phyloP scores from a whole-genome alignment of 129 eudicot species.

The Chrysanthemum seticuspe region DNA sequence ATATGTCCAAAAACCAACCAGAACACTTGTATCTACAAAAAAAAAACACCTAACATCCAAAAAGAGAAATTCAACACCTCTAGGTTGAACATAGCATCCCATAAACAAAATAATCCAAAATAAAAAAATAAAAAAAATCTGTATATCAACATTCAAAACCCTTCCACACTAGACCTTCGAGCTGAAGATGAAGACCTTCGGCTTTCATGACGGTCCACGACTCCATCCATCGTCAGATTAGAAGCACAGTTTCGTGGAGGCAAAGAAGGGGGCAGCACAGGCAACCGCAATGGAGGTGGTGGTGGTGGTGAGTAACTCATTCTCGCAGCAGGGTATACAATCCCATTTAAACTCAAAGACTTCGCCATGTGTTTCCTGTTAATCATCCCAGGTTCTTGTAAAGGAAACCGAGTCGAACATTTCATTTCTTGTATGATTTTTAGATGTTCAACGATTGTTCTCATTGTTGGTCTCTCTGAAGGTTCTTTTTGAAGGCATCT shows the following conservation, averaged over 20 bases:
- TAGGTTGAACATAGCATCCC: conserved; percentile 10
- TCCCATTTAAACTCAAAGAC: conserved; percentile 75
- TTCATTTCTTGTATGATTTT: conserved; percentile 74
- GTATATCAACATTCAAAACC: conserved; percentile 71
- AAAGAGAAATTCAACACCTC: conserved; percentile 26
- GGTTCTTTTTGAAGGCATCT: conserved; percentile 86
- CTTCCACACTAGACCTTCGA: conserved; percentile 75
- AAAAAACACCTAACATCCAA: conserved; percentile 14
- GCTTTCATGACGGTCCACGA: conserved; percentile 56
- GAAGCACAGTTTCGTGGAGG: conserved; percentile 66
- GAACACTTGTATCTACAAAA: conserved; percentile 45
- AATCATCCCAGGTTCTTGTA: conserved; percentile 75
- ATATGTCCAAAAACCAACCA: conserved; percentile 38
- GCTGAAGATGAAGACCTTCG: conserved; percentile 57
- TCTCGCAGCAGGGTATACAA: conserved; percentile 49
- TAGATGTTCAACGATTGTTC: conserved; percentile 68
- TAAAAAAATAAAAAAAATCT: conserved; percentile 26
- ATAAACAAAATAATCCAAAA: conserved; percentile 22
- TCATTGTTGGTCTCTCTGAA: conserved; percentile 95
- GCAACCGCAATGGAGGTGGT: conserved; percentile 39
- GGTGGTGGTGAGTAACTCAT: conserved; percentile 63
- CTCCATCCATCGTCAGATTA: conserved; percentile 50
- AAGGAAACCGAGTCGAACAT: conserved; percentile 60
- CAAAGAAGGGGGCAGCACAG: conserved; percentile 41
- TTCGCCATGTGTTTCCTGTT: conserved; percentile 64